Conservation (phyloP, 805 yeast genomes). For the Pichia scutulata region DNA sequence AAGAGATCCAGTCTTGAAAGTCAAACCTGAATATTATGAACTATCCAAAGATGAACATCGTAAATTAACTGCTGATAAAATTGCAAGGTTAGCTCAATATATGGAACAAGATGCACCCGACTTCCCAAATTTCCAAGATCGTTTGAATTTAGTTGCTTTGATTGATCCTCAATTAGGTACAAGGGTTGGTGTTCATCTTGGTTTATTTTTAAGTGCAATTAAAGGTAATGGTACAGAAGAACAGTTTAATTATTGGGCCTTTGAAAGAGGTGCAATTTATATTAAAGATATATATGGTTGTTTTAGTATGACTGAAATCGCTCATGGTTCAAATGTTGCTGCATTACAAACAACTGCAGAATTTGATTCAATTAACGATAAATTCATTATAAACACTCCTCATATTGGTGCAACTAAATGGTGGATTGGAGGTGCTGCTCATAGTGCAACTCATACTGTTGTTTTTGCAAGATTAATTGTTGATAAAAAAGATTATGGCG, state of each 20-base stretch:
- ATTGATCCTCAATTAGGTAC: constrained; percentile 78
- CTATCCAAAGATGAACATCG: constrained; percentile 48
- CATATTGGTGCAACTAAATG: constrained; percentile 91
- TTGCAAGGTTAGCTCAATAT: constrained; percentile 53
- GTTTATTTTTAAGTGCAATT: constrained; percentile 72
- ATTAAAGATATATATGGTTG: constrained; percentile 72
- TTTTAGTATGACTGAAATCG: constrained; percentile 89
- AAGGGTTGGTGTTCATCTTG: constrained; percentile 81
- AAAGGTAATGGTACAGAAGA: constrained; percentile 83
- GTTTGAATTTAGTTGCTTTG: constrained; percentile 51
- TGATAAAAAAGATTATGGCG: constrained; percentile 82
- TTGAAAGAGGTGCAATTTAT: constrained; percentile 53
- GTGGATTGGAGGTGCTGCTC: constrained; percentile 99
- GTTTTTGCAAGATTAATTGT: constrained; percentile 80
- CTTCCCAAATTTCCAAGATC: constrained; percentile 43
- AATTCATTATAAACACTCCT: constrained; percentile 76
- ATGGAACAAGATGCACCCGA: constrained; percentile 38
- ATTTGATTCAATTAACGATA: constrained; percentile 55
- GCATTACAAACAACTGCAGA: constrained; percentile 90
- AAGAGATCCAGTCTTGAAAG: constrained; percentile 57
- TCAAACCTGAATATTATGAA: constrained; percentile 51
- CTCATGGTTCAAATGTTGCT: constrained; percentile 92
- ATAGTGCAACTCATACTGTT: constrained; percentile 82
- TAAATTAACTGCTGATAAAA: constrained; percentile 51
- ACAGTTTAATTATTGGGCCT: constrained; percentile 80